Evolutionary conservation across 2,329 filamentous ascomycete genomes (phyloP).

Genomic region (Ambrosiella beaveri): DNA sequence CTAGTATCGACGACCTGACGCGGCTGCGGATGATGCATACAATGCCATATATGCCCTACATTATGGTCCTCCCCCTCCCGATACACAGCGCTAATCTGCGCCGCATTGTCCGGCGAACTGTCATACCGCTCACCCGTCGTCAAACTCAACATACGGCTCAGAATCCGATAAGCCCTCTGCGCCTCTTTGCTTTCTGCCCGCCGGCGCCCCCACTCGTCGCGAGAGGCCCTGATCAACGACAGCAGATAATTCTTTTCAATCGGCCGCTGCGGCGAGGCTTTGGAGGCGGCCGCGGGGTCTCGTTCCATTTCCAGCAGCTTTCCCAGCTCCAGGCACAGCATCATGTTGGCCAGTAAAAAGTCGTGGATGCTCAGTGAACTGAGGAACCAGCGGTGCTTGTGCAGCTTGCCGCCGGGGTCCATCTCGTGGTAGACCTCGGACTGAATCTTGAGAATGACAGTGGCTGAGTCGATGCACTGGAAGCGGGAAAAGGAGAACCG

Average conservation of each 20-base stretch:
- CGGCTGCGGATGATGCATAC: no score
- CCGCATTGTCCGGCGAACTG: constrained; percentile 15
- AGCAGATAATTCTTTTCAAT: constrained; percentile 17
- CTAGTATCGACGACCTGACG: neutral
- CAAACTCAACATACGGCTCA: constrained; percentile 19
- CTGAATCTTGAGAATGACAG: constrained; percentile 26
- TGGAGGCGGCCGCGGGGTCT: neutral
- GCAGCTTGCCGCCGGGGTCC: constrained; percentile 23
- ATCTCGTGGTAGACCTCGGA: constrained; percentile 25
- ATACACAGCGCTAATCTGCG: neutral
- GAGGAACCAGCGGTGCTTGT: constrained; percentile 26
- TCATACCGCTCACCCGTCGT: constrained; percentile 17
- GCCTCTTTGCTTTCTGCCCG: constrained; percentile 17
- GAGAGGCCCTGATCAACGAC: constrained; percentile 17
- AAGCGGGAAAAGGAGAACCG: constrained; percentile 24
- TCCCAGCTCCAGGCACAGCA: constrained; percentile 25
- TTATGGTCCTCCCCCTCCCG: no score
- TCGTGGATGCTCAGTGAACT: constrained; percentile 27
- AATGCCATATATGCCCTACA: no score
- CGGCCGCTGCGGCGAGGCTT: constrained; percentile 6
- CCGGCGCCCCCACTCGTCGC: constrained; percentile 18
- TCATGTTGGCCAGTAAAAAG: constrained; percentile 30
- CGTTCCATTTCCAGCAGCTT: constrained; percentile 11
- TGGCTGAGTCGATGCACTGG: constrained; percentile 27
- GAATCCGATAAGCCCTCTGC: constrained; percentile 18